These are phyloP conservation scores for Yamagishiella unicocca DNA, from an alignment of 139 green algal species.

Conservation along the genomic window DNA sequence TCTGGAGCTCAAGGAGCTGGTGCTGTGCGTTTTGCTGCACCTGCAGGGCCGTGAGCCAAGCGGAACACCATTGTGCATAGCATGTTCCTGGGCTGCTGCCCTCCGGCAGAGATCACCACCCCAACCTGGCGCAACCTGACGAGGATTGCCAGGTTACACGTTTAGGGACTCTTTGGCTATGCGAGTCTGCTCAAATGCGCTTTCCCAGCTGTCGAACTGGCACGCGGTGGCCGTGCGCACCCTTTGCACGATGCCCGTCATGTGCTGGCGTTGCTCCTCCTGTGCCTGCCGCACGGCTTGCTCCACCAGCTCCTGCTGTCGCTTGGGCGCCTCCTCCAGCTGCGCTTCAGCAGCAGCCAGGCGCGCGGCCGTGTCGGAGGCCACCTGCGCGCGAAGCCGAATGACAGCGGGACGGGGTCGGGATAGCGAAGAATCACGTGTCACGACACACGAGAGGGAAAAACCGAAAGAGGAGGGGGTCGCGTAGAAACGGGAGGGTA, in stretches of 20 bases:
- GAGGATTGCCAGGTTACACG: too few species aligned
- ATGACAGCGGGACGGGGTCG: too few species aligned
- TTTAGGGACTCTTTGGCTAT: too few species aligned
- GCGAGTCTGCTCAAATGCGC: background rate
- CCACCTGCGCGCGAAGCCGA: slow-evolving; percentile 22
- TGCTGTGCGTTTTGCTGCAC: background rate
- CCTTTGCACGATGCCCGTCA: background rate
- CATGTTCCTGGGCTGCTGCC: too few species aligned
- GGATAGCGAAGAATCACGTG: too few species aligned
- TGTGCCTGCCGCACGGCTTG: background rate
- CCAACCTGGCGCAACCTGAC: too few species aligned
- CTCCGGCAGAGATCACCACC: too few species aligned
- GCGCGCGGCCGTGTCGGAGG: background rate
- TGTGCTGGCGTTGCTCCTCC: background rate
- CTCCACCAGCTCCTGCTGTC: background rate
- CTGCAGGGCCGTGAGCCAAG: background rate
- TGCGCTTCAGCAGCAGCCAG: background rate
- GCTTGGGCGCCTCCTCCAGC: background rate
- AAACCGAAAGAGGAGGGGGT: too few species aligned
- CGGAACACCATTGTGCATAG: too few species aligned
- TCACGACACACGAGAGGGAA: too few species aligned
- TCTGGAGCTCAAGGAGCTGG: slow-evolving; percentile 26
- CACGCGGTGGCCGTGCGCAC: background rate
- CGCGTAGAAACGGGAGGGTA: too few species aligned
- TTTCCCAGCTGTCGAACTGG: background rate